Conservation (phyloP, 2,329 filamentous ascomycete species). For the Mollisiaceae sp. region DNA sequence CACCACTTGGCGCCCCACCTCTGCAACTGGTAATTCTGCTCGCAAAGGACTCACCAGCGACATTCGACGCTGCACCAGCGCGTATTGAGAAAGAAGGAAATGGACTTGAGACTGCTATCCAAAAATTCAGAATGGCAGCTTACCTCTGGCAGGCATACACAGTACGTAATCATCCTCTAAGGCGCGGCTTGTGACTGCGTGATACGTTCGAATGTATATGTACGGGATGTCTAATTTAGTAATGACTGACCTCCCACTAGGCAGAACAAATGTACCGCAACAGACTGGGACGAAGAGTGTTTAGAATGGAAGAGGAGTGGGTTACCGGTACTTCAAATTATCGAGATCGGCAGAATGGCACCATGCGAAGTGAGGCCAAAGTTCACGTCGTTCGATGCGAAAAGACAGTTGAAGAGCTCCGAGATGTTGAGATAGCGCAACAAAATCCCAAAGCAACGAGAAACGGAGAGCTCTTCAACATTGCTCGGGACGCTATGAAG, state of each 20-base stretch:
- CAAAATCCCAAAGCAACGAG: slow-evolving; percentile 73
- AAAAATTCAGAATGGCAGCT: slow-evolving; percentile 92
- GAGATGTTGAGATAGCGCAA: slow-evolving; percentile 77
- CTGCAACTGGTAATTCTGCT: slow-evolving; percentile 88
- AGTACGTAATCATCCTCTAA: slow-evolving; percentile 5
- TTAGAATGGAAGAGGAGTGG: slow-evolving; percentile 96
- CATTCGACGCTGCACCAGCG: slow-evolving; percentile 81
- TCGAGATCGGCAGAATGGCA: slow-evolving; percentile 71
- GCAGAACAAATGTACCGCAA: slow-evolving; percentile 95
- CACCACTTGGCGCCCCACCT: slow-evolving; percentile 77
- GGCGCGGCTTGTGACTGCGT: background rate
- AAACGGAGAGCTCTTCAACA: slow-evolving; percentile 75
- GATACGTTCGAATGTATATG: background rate
- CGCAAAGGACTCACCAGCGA: slow-evolving; percentile 84
- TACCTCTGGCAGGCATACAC: slow-evolving; percentile 98
- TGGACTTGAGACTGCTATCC: slow-evolving; percentile 76
- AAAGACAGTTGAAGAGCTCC: slow-evolving; percentile 84
- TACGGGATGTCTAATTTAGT: background rate
- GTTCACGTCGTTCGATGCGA: slow-evolving; percentile 84
- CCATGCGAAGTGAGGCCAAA: slow-evolving; percentile 88
- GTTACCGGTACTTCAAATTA: slow-evolving; percentile 79
- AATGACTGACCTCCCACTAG: slow-evolving; percentile 5
- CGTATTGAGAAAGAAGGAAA: slow-evolving; percentile 82
- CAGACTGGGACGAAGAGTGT: slow-evolving; percentile 82
- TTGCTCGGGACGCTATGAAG: slow-evolving; percentile 78